Percentiles rank a stretch among this genome's conserved stretches.
Conservation (phyloP, 2,329 filamentous ascomycete species). For the Hymenoscyphus fraxineus region DNA sequence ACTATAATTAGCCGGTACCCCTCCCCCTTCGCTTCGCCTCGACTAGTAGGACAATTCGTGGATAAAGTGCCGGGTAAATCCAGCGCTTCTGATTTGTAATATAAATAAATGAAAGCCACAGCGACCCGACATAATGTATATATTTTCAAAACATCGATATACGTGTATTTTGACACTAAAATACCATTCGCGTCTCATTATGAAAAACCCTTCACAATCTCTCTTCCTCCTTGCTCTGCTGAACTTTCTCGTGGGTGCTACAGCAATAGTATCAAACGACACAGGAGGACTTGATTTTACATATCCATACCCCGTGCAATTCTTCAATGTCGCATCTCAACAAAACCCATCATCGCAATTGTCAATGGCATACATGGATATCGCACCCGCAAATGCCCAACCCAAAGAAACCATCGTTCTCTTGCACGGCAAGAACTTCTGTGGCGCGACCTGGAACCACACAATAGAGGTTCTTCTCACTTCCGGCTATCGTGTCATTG, state of each 20-base stretch:
- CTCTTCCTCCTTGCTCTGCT: background rate
- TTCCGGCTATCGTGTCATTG: constrained; percentile 48
- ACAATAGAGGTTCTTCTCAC: constrained; percentile 43
- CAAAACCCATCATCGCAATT: constrained; percentile 44
- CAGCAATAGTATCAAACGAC: background rate
- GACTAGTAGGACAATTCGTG: background rate
- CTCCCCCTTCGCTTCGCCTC: no score
- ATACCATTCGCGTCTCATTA: background rate
- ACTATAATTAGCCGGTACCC: no score
- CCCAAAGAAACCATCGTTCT: constrained; percentile 40
- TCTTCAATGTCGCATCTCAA: constrained; percentile 48
- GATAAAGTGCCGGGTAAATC: background rate
- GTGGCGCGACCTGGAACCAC: constrained; percentile 48
- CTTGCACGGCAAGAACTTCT: constrained; percentile 56
- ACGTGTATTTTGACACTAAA: background rate
- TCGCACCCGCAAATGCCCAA: constrained; percentile 39
- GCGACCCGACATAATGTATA: background rate
- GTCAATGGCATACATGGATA: constrained; percentile 52
- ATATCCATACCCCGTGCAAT: constrained; percentile 49
- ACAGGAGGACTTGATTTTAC: constrained; percentile 37
- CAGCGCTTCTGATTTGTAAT: background rate
- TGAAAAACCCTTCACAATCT: background rate
- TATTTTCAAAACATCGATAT: background rate
- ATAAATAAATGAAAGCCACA: background rate
- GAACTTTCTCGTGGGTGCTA: background rate